phyloP scores from a whole-genome alignment of 345 rosid genomes.

The Linum tenue region DNA sequence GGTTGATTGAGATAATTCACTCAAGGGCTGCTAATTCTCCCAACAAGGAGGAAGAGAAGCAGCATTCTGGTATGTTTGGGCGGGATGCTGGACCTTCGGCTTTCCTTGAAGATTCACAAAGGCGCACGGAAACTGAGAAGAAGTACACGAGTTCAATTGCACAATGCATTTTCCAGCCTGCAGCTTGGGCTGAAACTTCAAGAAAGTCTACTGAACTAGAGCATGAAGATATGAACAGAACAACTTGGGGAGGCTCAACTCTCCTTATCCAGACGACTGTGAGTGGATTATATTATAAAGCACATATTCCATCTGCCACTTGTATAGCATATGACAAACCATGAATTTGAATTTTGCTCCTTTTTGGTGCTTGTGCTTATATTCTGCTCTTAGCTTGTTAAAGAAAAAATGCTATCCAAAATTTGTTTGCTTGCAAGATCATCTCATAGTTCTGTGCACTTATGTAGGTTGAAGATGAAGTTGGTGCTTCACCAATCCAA shows the following conservation, averaged over 20 bases:
- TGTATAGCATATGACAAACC: not conserved
- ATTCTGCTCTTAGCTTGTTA: not conserved
- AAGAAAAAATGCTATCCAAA: not conserved
- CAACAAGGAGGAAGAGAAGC: constrained; percentile 27
- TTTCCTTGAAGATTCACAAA: constrained; percentile 28
- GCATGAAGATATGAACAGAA: constrained; percentile 12
- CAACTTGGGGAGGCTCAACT: constrained; percentile 30
- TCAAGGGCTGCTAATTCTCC: constrained; percentile 50
- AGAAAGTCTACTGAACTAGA: not conserved
- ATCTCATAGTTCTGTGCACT: constrained; percentile 3
- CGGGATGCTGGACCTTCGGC: constrained; percentile 25
- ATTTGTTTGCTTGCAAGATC: not conserved
- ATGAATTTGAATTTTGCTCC: not conserved
- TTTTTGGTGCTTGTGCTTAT: not conserved
- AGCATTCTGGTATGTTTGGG: constrained; percentile 16
- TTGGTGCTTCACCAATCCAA: constrained; percentile 64
- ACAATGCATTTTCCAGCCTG: not conserved
- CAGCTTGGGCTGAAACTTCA: not conserved
- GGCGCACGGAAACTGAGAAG: constrained; percentile 13
- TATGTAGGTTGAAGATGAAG: constrained; percentile 31
- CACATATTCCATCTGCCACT: not conserved
- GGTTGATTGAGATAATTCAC: constrained; percentile 46
- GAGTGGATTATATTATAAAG: constrained; percentile 22
- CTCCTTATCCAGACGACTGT: constrained; percentile 42
- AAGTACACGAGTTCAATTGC: not conserved